Evolutionary conservation across 2,329 filamentous ascomycete species (phyloP).

Genomic region (Dothideomycetes sp.): DNA sequence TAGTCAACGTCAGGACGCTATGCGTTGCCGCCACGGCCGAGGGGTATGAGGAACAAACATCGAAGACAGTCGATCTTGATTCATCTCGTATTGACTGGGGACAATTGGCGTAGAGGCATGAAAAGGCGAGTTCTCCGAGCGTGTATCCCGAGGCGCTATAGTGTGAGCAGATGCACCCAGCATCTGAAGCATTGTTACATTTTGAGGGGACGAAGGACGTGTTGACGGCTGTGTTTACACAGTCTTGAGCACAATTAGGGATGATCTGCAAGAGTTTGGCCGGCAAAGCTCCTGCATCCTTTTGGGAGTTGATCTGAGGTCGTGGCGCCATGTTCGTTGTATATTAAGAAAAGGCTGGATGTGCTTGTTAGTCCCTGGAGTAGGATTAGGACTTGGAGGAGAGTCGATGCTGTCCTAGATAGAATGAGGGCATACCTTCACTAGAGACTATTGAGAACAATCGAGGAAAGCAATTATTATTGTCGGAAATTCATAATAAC

Average conservation of each 20-base stretch:
- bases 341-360: background rate
- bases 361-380: background rate
- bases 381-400: background rate
- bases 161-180: slow-evolving; percentile 23
- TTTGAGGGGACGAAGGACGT: slow-evolving; percentile 16
- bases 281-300: slow-evolving; percentile 9
- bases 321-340: slow-evolving; percentile 2
- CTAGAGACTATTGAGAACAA: slow-evolving; percentile 2
- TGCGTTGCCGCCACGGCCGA: slow-evolving; percentile 22
- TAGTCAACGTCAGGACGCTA: slow-evolving; percentile 18
- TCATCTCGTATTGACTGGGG: slow-evolving; percentile 1
- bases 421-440: background rate
- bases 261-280: slow-evolving; percentile 14
- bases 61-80: slow-evolving; percentile 17
- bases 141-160: slow-evolving; percentile 25
- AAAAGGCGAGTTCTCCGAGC: slow-evolving; percentile 25
- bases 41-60: slow-evolving; percentile 20
- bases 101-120: slow-evolving; percentile 16
- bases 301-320: background rate
- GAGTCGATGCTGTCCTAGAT: background rate
- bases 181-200: slow-evolving; percentile 17
- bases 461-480: slow-evolving; percentile 4
- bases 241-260: slow-evolving; percentile 24
- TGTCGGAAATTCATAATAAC: slow-evolving; percentile 5
- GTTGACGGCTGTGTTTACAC: slow-evolving; percentile 20